Evolutionary conservation across 176 grass and related monocot genomes (phyloP), one percentile per base, ranked within the genome.

Genomic region (Aegilops longissima): DNA sequence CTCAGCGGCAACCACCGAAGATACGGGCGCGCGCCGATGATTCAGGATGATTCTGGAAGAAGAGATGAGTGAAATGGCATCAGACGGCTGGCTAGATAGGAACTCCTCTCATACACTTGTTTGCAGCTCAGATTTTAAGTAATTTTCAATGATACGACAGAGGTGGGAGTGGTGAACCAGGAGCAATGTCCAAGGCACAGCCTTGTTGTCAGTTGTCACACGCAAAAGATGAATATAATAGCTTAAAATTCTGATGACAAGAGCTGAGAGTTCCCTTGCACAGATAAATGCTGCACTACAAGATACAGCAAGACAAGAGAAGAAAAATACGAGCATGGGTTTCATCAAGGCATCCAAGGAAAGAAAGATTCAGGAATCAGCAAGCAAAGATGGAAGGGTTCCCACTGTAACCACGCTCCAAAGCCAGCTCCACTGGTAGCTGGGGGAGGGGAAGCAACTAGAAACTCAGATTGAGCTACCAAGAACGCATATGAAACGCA

Each of bases 141-240:
- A 64, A 14, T 85, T 90, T 88, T 88, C 58, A 66, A 78, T 72
- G 90, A 91, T 73, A 91, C 56, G 90, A 85, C 66, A 88, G 78
- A 88, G 65, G 82, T 44, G 71, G 45, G 54, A 56, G 78, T 65
- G 71, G 27, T 54, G 51, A 78, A 44, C 39, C 9, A 47, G 86
- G 79, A 85, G 86, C 88, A 85, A 71, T 86, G 33, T 49, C 78
- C 90, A 59, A 91, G 71, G 86, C 78, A 78, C 84, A 85, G 85
- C 81, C 49, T 91, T 71, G 77, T 81, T 82, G 79, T 56, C 79
- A 51, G 74, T 78, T 82, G 80, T 82, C 65, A 82, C 81, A 54
- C 82, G 75, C 18, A 81, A 85, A 61, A 80, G 78, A 87, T 81
- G 81, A 88, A 54, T 54, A 54, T 54, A 54, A 54, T 54, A 54